Percentiles rank a stretch among this genome's conserved stretches.
phyloP scores from a whole-genome alignment of 2,329 filamentous ascomycete genomes.

The Cucurbitaria berberidis region DNA sequence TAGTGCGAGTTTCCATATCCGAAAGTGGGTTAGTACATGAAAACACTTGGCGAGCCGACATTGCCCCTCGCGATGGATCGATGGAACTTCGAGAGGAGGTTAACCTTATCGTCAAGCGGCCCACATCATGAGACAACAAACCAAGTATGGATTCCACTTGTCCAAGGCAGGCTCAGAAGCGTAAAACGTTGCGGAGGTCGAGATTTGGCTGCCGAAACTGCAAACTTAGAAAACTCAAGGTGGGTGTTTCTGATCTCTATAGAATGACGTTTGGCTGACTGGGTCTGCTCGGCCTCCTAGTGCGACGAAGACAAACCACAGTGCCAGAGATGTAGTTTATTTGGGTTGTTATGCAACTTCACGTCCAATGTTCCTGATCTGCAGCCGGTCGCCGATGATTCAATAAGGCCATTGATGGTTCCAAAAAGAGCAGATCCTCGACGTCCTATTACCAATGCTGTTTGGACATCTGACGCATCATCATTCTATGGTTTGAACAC shows the following conservation, averaged over 20 bases:
- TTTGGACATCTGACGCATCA: not conserved
- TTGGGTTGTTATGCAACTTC: slow-evolving; percentile 1
- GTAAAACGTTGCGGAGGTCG: not conserved
- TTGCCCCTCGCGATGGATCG: not conserved
- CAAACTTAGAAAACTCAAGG: slow-evolving; percentile 3
- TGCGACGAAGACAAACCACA: not conserved
- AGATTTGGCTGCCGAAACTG: slow-evolving; percentile 5
- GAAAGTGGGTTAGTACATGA: not conserved
- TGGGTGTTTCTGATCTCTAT: not conserved
- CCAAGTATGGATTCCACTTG: not conserved
- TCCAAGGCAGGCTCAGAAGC: not conserved
- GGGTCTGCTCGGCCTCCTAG: not conserved
- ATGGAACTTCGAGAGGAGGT: not conserved
- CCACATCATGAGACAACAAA: not conserved
- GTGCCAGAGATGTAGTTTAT: not conserved
- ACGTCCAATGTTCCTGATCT: not conserved
- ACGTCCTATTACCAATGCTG: not conserved
- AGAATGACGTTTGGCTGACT: not conserved
- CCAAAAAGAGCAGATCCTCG: not conserved
- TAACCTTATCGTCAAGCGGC: not conserved
- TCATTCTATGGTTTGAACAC: not conserved
- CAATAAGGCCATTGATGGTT: not conserved
- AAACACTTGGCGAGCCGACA: not conserved
- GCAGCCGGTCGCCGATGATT: not conserved
- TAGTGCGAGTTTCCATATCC: not conserved